Evolutionary conservation across 805 yeast genomes (phyloP).

Genomic region (Yarrowia osloensis): DNA sequence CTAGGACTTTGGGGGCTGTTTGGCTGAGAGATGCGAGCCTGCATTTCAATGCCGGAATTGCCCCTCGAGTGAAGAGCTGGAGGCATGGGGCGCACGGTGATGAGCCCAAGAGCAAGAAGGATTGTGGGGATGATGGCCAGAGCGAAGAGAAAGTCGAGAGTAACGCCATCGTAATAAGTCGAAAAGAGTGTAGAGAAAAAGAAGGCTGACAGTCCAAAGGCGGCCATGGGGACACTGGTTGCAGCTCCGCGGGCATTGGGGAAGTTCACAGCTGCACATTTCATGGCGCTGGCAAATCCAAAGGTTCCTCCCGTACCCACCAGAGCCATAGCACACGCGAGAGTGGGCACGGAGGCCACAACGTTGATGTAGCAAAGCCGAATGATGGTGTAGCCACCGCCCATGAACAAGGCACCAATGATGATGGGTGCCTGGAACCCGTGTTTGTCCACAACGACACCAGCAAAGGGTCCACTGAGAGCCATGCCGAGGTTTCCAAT

Average conservation of each 20-base stretch:
- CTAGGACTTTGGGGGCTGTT: not conserved
- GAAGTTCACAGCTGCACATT: conserved; percentile 70
- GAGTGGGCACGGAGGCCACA: conserved; percentile 45
- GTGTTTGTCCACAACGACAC: conserved; percentile 59
- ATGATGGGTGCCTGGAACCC: conserved; percentile 49
- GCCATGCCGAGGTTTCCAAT: conserved; percentile 66
- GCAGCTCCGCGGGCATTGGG: conserved; percentile 47
- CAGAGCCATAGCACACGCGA: conserved; percentile 50
- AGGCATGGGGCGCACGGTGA: conserved; percentile 32
- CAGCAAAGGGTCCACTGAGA: conserved; percentile 69
- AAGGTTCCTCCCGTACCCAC: conserved; percentile 74
- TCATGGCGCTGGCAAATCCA: conserved; percentile 63
- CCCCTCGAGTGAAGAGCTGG: not conserved
- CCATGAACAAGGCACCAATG: conserved; percentile 4
- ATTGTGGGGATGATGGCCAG: conserved; percentile 48
- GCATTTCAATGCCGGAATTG: not conserved
- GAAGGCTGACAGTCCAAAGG: conserved; percentile 48
- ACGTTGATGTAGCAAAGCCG: conserved; percentile 51
- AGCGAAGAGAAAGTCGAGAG: conserved; percentile 54
- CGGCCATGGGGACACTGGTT: conserved; percentile 27
- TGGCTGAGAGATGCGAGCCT: not conserved
- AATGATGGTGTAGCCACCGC: conserved; percentile 45
- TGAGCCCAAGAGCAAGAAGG: conserved; percentile 45
- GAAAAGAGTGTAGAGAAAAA: conserved; percentile 61
- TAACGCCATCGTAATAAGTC: conserved; percentile 57